Conservation (phyloP, 2,329 filamentous ascomycete genomes). For the Magnaporthiopsis incrustans region DNA sequence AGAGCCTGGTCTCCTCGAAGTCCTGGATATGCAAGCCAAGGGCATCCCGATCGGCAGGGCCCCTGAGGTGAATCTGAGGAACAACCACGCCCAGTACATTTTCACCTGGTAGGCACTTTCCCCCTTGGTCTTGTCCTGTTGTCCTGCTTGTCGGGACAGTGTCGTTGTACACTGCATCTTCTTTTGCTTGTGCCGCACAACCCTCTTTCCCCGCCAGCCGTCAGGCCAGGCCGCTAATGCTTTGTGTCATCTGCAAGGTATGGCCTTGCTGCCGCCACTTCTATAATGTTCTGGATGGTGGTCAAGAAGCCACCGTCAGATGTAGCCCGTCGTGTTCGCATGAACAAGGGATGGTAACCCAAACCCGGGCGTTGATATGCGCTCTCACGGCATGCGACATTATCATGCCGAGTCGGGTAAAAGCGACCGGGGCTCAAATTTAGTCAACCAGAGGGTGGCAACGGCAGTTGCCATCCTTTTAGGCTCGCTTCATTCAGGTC, state of each 20-base stretch:
- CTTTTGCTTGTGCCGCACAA: neutral
- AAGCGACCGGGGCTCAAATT: no score
- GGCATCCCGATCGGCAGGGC: conserved; percentile 85
- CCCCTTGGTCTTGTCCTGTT: conserved; percentile 1
- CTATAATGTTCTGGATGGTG: conserved; percentile 95
- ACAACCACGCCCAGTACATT: conserved; percentile 97
- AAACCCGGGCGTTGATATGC: neutral
- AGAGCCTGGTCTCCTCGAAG: conserved; percentile 73
- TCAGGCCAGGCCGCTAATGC: neutral
- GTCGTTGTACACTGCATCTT: neutral
- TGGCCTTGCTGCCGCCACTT: conserved; percentile 72
- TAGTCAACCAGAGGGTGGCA: neutral
- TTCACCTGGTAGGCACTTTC: conserved; percentile 76
- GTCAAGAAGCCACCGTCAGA: conserved; percentile 76
- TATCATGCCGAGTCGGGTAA: neutral
- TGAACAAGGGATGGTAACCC: conserved; percentile 66
- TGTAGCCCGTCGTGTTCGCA: conserved; percentile 63
- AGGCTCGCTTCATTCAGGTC: conserved; percentile 21
- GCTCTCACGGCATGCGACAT: neutral
- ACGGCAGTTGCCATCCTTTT: neutral
- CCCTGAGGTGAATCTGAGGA: conserved; percentile 85
- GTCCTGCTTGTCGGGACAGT: neutral
- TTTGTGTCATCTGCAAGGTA: conserved; percentile 53
- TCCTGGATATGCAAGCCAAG: conserved; percentile 66
- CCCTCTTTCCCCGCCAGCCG: neutral